A percentile compares a stretch with the other conserved stretches of the same genome.
Conservation (phyloP, 257 asterid genomes). For the Gynochthodes officinalis region DNA sequence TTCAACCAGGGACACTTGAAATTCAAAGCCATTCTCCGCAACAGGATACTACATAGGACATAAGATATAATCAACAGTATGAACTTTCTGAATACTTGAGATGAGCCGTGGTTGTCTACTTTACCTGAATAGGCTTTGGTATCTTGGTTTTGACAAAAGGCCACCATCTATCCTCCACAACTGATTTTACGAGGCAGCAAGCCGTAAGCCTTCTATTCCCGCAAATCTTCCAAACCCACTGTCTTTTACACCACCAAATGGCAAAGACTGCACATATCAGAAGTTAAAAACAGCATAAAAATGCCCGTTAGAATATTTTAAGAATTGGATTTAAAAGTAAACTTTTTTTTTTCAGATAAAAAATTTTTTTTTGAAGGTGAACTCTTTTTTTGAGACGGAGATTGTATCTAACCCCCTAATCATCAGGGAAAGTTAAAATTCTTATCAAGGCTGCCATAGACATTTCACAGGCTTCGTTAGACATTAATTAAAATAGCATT, state of each 20-base stretch:
- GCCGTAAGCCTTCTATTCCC: constrained; percentile 95
- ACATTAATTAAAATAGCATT: neutral
- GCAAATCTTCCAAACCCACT: constrained; percentile 99
- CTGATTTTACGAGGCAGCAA: constrained; percentile 91
- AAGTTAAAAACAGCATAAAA: neutral
- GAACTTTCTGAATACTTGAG: neutral
- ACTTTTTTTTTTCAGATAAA: no score
- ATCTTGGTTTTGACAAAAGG: constrained; percentile 88
- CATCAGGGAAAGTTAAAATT: neutral
- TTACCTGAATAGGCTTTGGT: constrained; percentile 95
- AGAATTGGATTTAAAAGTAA: no score
- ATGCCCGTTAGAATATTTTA: no score
- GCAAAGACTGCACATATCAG: constrained; percentile 62
- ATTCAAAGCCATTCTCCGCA: constrained; percentile 74
- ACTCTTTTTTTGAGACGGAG: no score
- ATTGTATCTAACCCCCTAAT: neutral
- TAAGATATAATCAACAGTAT: constrained; percentile 11
- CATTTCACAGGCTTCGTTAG: neutral
- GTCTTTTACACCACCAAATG: constrained; percentile 95
- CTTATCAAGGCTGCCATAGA: neutral
- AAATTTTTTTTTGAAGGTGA: no score
- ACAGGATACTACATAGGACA: constrained; percentile 64
- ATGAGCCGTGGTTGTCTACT: neutral
- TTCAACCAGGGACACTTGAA: constrained; percentile 76
- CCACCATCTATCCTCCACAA: constrained; percentile 97